Evolutionary conservation across 805 yeast species (phyloP), one percentile per base, ranked within the genome.

Genomic region (Zygosaccharomyces rouxii): DNA sequence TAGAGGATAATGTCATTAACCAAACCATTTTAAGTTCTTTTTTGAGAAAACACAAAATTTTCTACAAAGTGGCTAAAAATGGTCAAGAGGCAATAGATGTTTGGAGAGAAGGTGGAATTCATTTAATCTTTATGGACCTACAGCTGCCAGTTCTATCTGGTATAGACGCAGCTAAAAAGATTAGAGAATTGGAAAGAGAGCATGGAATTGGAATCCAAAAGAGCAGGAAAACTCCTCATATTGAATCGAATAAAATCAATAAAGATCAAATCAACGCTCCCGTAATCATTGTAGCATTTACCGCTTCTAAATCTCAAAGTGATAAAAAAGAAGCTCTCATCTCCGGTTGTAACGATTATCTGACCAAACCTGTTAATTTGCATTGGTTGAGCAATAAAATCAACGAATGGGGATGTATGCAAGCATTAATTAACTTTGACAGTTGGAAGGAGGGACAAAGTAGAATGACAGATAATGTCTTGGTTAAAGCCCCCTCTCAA

Each of bases 391-490:
- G 89, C 59, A 88, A 87, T 62, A 94, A 94, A 68, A 86, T 94
- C 45, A 85, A 89, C 0, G 97, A 92, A 67, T 94, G 98, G 98
- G 98, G 99, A 0, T 92, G 98, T 67, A 92, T 92, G 98, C 99
- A 92, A 69, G 97, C 97, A 0, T 71, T 92, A 43, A 90, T 92
- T 64, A 95, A 92, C 68, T 92, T 86, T 66, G 97, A 94, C 64
- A 92, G 95, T 33, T 94, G 97, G 95, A 81, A 78, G 56, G 71
- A 72, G 33, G 74, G 74, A 7, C 71, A 70, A 47, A 63, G 67
- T 35, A 67, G 72, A 58, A 68, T 69, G 72, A 68, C 74, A 0
- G 71, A 69, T 39, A 68, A 55, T 37, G 57, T 59, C 9, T 26
- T 54, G 23, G 45, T 45, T 14, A 53, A 55, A 31, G 55, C 55